Evolutionary conservation across 148 eudicot species (phyloP), one percentile per base, ranked within the genome.

Genomic region (Suaeda aralocaspica): DNA sequence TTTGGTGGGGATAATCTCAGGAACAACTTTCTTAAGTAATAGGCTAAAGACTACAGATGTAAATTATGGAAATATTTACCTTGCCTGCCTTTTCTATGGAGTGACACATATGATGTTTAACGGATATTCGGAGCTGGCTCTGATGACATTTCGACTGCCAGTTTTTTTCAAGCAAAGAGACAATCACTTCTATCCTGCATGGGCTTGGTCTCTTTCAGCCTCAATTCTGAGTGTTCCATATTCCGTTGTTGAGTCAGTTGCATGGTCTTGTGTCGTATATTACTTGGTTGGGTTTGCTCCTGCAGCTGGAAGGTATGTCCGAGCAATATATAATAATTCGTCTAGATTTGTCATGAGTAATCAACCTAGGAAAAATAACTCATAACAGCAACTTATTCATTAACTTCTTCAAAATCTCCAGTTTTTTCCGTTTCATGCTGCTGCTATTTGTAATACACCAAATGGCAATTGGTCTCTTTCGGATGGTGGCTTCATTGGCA

Each of bases 161-260:
- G 96, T 89, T 28, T 92, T 89, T 52, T 92, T 84, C 85, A 92
- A 92, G 77, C 96, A 92, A 76, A 77, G 97, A 77, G 97, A 92
- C 76, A 85, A 84, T 74, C 76, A 70, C 67, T 92, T 92, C 62
- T 80, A 85, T 76, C 97, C 97, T 75, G 91, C 92, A 30, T 92
- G 97, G 97, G 92, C 89, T 26, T 92, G 91, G 90, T 80, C 97
- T 19, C 33, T 87, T 50, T 56, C 87, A 26, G 85, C 85, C 69
- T 92, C 86, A 88, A 72, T 89, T 67, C 75, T 92, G 9, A 86
- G 91, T 30, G 63, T 92, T 48, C 96, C 96, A 60, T 87, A 87
- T 81, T 89, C 96, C 3, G 64, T 80, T 52, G 34, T 92, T 67
- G 97, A 89, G 82, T 81, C 97, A 39, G 78, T 80, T 59, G 88